Conservation (phyloP, 2,329 filamentous ascomycete species). For the Aspergillus pseudoglaucus region DNA sequence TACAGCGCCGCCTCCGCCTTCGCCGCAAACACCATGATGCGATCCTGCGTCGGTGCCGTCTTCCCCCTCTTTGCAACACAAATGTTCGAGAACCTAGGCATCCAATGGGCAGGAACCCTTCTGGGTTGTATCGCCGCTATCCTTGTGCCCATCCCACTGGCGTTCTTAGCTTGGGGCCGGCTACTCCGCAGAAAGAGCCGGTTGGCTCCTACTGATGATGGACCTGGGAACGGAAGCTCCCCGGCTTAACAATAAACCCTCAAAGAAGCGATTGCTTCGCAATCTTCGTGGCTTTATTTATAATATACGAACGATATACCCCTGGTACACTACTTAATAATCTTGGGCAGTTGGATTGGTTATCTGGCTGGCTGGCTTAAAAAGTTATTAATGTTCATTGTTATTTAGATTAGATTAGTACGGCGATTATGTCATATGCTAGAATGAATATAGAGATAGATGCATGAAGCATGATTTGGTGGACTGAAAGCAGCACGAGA, state of each 20-base stretch:
- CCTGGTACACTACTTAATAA: no score
- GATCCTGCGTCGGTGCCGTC: conserved; percentile 12
- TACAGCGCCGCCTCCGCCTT: conserved; percentile 16
- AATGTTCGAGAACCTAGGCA: conserved; percentile 17
- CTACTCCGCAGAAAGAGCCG: conserved; percentile 11
- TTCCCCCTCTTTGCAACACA: conserved; percentile 17
- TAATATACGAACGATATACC: no score
- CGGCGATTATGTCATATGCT: no score
- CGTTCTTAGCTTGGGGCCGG: conserved; percentile 12
- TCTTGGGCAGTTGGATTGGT: no score
- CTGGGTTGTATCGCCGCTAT: conserved; percentile 16
- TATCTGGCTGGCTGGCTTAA: neutral
- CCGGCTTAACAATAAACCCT: neutral
- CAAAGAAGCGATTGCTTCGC: no score
- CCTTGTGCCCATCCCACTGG: conserved; percentile 15
- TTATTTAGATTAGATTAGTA: no score
- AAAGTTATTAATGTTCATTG: neutral
- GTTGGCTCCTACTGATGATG: conserved; percentile 8
- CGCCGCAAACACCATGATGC: conserved; percentile 19
- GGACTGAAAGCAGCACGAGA: no score
- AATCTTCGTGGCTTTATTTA: no score
- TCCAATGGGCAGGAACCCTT: conserved; percentile 16
- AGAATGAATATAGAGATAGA: no score
- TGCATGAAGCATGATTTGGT: no score
- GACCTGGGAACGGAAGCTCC: neutral